These are phyloP conservation scores for Rhododendron williamsianum DNA, from an alignment of 148 eudicot species.

Conservation along the genomic window DNA sequence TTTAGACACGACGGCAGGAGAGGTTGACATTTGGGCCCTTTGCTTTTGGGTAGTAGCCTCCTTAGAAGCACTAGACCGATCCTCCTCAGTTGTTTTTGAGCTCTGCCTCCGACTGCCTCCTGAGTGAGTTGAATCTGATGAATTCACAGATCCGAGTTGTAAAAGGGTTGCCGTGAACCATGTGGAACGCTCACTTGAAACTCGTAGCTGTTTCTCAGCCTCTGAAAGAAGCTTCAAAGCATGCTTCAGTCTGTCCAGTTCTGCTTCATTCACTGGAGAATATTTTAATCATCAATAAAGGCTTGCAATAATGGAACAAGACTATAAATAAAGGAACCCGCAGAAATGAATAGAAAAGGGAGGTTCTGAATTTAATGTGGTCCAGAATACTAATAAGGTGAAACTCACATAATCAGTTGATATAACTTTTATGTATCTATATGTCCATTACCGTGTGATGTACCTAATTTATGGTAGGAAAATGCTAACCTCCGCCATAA, in stretches of 20 bases:
- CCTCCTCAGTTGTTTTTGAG: slow-evolving; percentile 74
- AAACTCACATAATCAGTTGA: background rate
- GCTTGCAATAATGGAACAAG: background rate
- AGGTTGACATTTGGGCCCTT: slow-evolving; percentile 31
- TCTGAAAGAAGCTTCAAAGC: slow-evolving; percentile 94
- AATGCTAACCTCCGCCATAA: too few relatives aligned
- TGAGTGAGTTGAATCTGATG: slow-evolving; percentile 70
- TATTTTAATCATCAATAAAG: slow-evolving; percentile 12
- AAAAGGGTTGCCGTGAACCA: slow-evolving; percentile 98
- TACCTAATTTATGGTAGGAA: background rate
- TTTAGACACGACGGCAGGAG: slow-evolving; percentile 39
- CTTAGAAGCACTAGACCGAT: slow-evolving; percentile 54
- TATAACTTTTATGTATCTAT: background rate
- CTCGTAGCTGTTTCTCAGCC: slow-evolving; percentile 92
- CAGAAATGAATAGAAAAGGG: background rate
- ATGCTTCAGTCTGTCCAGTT: slow-evolving; percentile 76
- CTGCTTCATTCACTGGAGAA: slow-evolving; percentile 70
- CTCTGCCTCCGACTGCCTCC: slow-evolving; percentile 84
- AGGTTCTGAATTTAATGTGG: background rate
- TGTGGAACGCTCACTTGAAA: slow-evolving; percentile 87
- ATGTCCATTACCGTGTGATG: background rate
- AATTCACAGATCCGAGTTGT: slow-evolving; percentile 81
- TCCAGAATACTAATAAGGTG: background rate
- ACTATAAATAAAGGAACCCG: background rate
- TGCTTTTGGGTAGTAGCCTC: slow-evolving; percentile 45